Base-by-base conservation (phyloP, 1,284 basidiomycete genomes). In the Crepidotus sp. region DNA sequence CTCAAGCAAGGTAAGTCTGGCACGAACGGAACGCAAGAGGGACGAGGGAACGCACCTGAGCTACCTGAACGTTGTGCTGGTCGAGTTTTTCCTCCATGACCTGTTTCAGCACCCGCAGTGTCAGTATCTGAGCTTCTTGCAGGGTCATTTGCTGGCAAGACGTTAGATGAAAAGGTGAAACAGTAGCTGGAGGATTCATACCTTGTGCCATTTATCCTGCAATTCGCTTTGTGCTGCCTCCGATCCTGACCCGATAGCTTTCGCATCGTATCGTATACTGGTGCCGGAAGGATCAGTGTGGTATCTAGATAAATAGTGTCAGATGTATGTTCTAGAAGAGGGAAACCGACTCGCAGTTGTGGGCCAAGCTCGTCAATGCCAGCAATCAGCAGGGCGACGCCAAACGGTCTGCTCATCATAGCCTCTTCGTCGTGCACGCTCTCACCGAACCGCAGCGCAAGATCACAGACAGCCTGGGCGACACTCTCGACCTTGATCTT, bases 41-140 rank as follows among this genome's bases (percentile, higher is more conserved):
- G 35, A 18, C 19, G 14, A 18, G 14, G 13, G 35, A 6, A 65
- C 71, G 36, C 44, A 86, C 91, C 74, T 94, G 89, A 41, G 95
- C 94, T 17, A 99, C 73, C 66, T 98, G 95, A 17, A 99, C 93
- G 58, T 98, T 98, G 69, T 96, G 89, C 60, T 96, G 89, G 65
- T 97, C 92, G 31, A 98, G 76, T 65, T 95, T 95, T 72, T 98
- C 96, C 66, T 99, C 96, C 96, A 98, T 99, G 37, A 99, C 96
- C 69, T 98, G 94, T 70, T 98, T 98, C 53, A 98, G 69, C 33
- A 97, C 90, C 52, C 83, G 83, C 50, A 98, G 69, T 9, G 90
- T 86, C 48, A 98, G 68, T 25, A 79, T 71, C 55, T 94, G 87
- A 1, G 94, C 96, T 62, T 98, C 93, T 52, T 75, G 69, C 21